Conservation (phyloP, 345 rosid genomes). For the Citropsis articulata region DNA sequence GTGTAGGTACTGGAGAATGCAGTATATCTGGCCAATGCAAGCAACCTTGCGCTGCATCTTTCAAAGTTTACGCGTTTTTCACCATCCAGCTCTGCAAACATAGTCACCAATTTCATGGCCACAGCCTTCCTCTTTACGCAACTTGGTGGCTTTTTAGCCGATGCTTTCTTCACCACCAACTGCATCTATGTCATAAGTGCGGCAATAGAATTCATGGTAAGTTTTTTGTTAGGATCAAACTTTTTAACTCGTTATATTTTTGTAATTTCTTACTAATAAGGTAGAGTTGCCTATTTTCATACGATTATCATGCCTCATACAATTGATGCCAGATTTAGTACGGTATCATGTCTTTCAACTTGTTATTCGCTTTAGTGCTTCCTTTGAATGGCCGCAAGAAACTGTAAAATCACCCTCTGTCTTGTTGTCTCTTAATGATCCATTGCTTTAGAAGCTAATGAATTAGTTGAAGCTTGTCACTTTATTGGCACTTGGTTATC, state of each 20-base stretch:
- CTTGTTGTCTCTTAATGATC: too few species aligned
- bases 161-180: constrained; percentile 66
- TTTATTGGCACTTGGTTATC: too few species aligned
- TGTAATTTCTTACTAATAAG: neutral
- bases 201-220: constrained; percentile 68
- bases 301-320: neutral
- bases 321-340: too few species aligned
- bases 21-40: constrained; percentile 85
- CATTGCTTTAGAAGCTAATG: too few species aligned
- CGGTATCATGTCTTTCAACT: too few species aligned
- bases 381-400: too few species aligned
- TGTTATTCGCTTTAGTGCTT: too few species aligned
- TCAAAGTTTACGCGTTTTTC: constrained; percentile 71
- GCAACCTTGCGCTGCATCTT: constrained; percentile 80
- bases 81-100: constrained; percentile 72
- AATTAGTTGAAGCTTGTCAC: too few species aligned
- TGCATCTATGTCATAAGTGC: constrained; percentile 66
- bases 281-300: neutral
- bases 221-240: constrained; percentile 6
- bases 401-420: too few species aligned
- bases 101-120: constrained; percentile 89
- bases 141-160: constrained; percentile 85
- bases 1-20: constrained; percentile 88
- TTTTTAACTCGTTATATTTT: neutral
- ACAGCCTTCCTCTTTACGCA: constrained; percentile 81